phyloP scores from a whole-genome alignment of 2,329 filamentous ascomycete species.

The Venturia aucupariae region DNA sequence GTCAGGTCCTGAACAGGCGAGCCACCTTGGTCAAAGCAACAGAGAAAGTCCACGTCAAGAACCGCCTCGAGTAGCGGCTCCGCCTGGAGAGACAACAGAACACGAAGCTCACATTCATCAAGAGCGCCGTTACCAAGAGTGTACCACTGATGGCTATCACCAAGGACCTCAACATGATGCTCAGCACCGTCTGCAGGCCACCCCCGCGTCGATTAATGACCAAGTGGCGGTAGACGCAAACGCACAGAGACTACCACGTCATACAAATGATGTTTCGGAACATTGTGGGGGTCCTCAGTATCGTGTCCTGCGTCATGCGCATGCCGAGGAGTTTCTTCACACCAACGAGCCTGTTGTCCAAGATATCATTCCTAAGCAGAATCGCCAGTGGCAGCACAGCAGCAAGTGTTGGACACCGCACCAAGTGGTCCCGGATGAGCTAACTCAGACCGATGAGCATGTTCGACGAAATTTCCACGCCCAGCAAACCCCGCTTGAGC shows the following conservation, averaged over 20 bases:
- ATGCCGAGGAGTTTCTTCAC: neutral
- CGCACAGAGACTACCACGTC: neutral
- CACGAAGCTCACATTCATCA: neutral
- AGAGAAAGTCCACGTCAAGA: neutral
- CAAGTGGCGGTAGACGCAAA: neutral
- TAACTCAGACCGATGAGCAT: neutral
- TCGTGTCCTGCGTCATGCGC: neutral
- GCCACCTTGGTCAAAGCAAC: neutral
- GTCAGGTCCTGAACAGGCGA: neutral
- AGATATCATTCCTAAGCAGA: neutral
- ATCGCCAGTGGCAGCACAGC: neutral
- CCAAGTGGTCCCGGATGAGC: neutral
- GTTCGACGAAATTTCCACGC: neutral
- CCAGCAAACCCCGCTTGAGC: neutral
- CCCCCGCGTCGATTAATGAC: neutral
- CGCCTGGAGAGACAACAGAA: neutral
- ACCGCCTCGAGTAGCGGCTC: neutral
- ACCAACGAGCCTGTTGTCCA: neutral
- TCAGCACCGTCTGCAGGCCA: neutral
- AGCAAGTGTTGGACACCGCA: neutral
- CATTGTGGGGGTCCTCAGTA: neutral
- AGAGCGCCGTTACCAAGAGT: neutral
- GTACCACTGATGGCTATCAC: neutral
- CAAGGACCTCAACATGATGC: neutral
- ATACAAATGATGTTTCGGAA: neutral